Conservation (phyloP, 1,284 basidiomycete species). For the Exobasidium cylindrosporum region DNA sequence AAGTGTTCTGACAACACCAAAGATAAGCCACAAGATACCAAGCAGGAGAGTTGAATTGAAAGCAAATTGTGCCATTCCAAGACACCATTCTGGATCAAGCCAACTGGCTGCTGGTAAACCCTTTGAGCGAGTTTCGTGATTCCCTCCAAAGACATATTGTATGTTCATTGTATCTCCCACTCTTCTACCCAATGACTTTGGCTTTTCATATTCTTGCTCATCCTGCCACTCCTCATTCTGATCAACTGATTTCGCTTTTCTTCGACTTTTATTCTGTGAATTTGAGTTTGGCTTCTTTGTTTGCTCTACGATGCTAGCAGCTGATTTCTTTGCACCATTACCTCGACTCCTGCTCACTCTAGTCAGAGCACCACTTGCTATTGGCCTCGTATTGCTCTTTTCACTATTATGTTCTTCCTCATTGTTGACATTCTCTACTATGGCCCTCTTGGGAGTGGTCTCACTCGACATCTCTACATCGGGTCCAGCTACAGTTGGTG, state of each 20-base stretch:
- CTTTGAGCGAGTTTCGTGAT: not conserved
- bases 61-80: conserved; percentile 70
- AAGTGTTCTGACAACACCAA: conserved; percentile 83
- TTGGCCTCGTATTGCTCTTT: not conserved
- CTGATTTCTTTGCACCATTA: not conserved
- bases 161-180: conserved; percentile 11
- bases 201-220: conserved; percentile 7
- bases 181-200: not conserved
- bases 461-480: conserved; percentile 10
- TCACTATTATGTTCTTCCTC: not conserved
- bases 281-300: not conserved
- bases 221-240: conserved; percentile 6
- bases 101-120: not conserved
- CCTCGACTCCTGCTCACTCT: conserved; percentile 2
- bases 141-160: conserved; percentile 6
- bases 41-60: conserved; percentile 86
- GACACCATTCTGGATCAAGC: conserved; percentile 14
- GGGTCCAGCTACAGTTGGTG: conserved; percentile 6
- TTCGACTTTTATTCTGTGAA: not conserved
- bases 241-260: not conserved
- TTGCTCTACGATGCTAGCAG: not conserved
- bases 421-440: not conserved
- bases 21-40: conserved; percentile 77
- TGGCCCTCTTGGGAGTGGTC: not conserved
- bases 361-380: not conserved